A percentile compares a stretch with the other conserved stretches of the same genome.
Conservation (phyloP, 2,329 filamentous ascomycete genomes). For the Grosmannia huntii region DNA sequence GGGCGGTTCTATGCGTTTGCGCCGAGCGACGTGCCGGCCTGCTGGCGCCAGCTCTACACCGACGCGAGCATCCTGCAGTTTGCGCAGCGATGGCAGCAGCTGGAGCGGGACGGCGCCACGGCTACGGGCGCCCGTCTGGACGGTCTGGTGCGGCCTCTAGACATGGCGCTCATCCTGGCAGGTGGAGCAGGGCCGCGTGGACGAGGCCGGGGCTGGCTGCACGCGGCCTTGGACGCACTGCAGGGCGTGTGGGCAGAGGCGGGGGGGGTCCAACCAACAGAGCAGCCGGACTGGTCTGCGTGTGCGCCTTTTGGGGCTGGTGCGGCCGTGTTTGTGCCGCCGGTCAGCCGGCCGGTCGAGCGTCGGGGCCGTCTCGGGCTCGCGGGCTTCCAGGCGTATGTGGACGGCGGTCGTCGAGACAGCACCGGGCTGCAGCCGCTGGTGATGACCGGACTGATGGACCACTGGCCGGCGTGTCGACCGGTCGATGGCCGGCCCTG, state of each 20-base stretch:
- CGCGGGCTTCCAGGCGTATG: slow-evolving; percentile 47
- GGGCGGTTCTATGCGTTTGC: slow-evolving; percentile 58
- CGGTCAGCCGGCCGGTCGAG: slow-evolving; percentile 27
- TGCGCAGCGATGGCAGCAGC: slow-evolving; percentile 14
- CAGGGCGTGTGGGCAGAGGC: slow-evolving; percentile 17
- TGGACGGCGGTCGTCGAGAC: slow-evolving; percentile 24
- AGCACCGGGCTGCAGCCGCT: not conserved
- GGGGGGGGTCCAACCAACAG: not conserved
- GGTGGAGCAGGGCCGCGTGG: slow-evolving; percentile 41
- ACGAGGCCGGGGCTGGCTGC: slow-evolving; percentile 38
- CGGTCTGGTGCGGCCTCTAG: slow-evolving; percentile 51
- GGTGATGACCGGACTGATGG: slow-evolving; percentile 34
- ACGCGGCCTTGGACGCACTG: slow-evolving; percentile 34
- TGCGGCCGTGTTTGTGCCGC: slow-evolving; percentile 24
- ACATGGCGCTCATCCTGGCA: slow-evolving; percentile 64
- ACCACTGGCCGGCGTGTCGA: slow-evolving; percentile 64
- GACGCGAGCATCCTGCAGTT: slow-evolving; percentile 57
- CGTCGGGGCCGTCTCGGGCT: slow-evolving; percentile 36
- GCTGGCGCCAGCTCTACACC: slow-evolving; percentile 60
- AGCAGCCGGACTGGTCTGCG: not conserved
- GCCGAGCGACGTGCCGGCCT: slow-evolving; percentile 50
- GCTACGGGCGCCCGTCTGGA: slow-evolving; percentile 16
- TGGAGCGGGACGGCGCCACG: not conserved
- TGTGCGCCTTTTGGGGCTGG: slow-evolving; percentile 1
- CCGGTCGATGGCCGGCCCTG: slow-evolving; percentile 43